phyloP scores from a whole-genome alignment of 352 stramenopile species.

The Pelagophyceae sp. region DNA sequence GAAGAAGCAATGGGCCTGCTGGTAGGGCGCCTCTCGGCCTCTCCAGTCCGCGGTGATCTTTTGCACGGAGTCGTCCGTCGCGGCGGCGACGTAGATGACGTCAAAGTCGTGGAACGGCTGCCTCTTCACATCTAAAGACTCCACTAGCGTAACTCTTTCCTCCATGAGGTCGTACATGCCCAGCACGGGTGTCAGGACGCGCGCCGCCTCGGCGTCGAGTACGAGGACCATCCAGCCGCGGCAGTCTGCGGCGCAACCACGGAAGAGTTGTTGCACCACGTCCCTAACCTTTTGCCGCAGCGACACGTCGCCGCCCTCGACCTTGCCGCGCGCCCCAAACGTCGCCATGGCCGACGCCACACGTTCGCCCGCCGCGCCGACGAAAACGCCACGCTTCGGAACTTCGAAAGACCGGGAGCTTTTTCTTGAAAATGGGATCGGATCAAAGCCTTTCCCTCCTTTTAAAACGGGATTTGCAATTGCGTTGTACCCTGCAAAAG shows the following conservation, averaged over 20 bases:
- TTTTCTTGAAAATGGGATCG: no score
- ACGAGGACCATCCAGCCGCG: slow-evolving; percentile 77
- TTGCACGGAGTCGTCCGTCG: slow-evolving; percentile 66
- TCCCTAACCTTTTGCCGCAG: background rate
- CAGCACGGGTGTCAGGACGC: slow-evolving; percentile 81
- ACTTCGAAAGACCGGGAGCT: no score
- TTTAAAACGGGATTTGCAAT: no score
- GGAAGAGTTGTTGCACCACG: background rate
- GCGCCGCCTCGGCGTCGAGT: slow-evolving; percentile 81
- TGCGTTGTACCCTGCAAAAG: no score
- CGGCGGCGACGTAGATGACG: slow-evolving; percentile 85
- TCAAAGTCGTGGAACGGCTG: slow-evolving; percentile 92
- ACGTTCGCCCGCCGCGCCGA: no score
- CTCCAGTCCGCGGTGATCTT: slow-evolving; percentile 64
- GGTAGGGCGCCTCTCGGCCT: slow-evolving; percentile 75
- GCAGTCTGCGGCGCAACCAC: background rate
- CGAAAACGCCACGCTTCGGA: no score
- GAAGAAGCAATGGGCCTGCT: slow-evolving; percentile 83
- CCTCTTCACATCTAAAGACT: slow-evolving; percentile 83
- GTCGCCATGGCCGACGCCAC: no score
- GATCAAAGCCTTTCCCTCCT: no score
- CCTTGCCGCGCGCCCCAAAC: no score
- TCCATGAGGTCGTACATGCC: slow-evolving; percentile 98
- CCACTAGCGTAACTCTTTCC: slow-evolving; percentile 81
- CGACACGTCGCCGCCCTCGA: no score